Conservation (phyloP, 1,284 basidiomycete species). For the Rhodotorula sp. region DNA sequence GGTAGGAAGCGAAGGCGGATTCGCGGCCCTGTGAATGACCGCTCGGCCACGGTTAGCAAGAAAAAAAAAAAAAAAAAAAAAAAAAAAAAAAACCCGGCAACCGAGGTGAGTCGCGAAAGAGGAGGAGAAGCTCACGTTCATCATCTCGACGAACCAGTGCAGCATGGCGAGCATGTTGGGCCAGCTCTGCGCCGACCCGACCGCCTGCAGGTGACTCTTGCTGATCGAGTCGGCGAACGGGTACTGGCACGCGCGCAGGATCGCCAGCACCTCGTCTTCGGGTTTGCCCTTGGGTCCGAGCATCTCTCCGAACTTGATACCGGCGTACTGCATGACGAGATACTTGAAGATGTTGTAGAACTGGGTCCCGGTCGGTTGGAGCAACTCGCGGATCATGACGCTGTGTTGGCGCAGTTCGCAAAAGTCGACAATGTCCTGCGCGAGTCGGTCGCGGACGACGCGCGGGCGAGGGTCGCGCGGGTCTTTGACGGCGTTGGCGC, state of each 20-base stretch:
- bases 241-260: slow-evolving; percentile 41
- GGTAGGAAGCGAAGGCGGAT: slow-evolving; percentile 32
- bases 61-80: too few relatives aligned
- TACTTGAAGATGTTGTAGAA: slow-evolving; percentile 46
- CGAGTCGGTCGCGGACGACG: slow-evolving; percentile 21
- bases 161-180: slow-evolving; percentile 47
- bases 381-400: slow-evolving; percentile 34
- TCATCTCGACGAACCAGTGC: slow-evolving; percentile 45
- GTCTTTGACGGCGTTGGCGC: slow-evolving; percentile 17
- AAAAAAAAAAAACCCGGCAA: background rate
- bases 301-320: slow-evolving; percentile 14
- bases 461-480: slow-evolving; percentile 25
- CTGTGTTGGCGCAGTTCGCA: slow-evolving; percentile 17
- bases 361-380: slow-evolving; percentile 44
- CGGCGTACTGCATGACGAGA: slow-evolving; percentile 35
- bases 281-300: slow-evolving; percentile 24
- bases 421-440: slow-evolving; percentile 33
- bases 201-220: slow-evolving; percentile 45
- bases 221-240: slow-evolving; percentile 43
- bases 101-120: background rate
- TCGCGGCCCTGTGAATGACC: slow-evolving; percentile 20
- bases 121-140: slow-evolving; percentile 36
- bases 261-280: slow-evolving; percentile 42
- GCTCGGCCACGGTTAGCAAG: too few relatives aligned
- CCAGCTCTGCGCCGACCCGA: slow-evolving; percentile 45